These are phyloP conservation scores for Zygnema circumcarinatum DNA, from an alignment of 139 green algal genomes.

Conservation along the genomic window DNA sequence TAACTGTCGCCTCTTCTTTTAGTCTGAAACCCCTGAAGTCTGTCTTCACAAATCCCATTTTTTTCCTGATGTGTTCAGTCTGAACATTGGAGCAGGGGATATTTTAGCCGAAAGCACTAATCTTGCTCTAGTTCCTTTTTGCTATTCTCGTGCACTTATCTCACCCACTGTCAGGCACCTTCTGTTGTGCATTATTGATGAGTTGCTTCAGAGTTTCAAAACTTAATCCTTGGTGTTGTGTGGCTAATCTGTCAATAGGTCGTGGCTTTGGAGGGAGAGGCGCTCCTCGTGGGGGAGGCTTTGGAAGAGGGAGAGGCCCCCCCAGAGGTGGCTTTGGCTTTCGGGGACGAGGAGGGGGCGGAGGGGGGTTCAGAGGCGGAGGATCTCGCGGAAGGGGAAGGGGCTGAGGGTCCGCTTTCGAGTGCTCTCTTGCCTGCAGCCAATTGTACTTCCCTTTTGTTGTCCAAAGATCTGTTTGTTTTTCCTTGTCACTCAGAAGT, in stretches of 20 bases:
- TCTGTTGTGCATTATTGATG: neutral
- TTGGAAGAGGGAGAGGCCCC: constrained; percentile 7
- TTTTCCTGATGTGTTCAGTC: neutral
- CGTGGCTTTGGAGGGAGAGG: constrained; percentile 15
- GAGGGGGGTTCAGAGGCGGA: constrained; percentile 15
- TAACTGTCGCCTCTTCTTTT: neutral
- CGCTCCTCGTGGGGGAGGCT: neutral
- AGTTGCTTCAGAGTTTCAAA: neutral
- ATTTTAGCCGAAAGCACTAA: neutral
- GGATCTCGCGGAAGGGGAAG: constrained; percentile 1
- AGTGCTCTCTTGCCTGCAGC: neutral
- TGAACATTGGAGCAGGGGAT: neutral
- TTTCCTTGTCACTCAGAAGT: neutral
- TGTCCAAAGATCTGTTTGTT: neutral
- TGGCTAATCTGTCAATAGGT: neutral
- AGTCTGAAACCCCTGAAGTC: neutral
- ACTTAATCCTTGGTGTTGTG: neutral
- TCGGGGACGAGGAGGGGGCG: neutral
- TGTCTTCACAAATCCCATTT: neutral
- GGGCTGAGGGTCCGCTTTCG: neutral
- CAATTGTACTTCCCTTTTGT: neutral
- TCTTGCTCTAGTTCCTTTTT: neutral
- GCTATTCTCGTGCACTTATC: neutral
- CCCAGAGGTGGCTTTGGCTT: constrained; percentile 5
- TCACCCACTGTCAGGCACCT: neutral